Evolutionary conservation across 2,329 filamentous ascomycete species (phyloP), one percentile per base, ranked within the genome.

Genomic region (Claviceps citrina): DNA sequence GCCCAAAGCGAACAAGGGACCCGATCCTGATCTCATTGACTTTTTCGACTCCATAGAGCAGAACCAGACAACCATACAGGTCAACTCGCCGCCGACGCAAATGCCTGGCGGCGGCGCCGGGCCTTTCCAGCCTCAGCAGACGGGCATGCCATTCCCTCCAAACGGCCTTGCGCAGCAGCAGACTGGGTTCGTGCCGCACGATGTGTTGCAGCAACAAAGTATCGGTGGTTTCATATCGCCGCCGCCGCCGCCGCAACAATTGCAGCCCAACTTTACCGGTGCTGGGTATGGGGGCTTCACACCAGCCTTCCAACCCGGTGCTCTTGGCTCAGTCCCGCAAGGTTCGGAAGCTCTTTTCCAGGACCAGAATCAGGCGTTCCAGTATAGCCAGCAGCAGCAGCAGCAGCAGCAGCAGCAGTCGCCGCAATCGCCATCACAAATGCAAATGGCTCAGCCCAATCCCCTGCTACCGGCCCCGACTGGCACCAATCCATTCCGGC

Each of bases 41-140:
- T 95, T 93, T 61, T 94, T 94, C 58, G 89, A 81, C 54, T 87
- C 85, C 5, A 94, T 93, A 52, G 87, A 95, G 54, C 78, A 85
- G 54, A 86, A 87, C 47, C 85, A 91, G 57, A 83, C 83, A 38
- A 68, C 79, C 1, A 73, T 84, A 68, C 67, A 70, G 46, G 52
- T 65, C 15, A 59, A 60, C 30, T 46, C 58, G 1, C 62, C 63
- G 39, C 54, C 56, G 28, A 49, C 47, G n/a, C 51, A 44, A 18
- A 52, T 53, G 20, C 56, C 60, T 28, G 57, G 42, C 54, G 64
- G 49, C 47, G 52, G 51, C 9, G 47, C 51, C 22, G 22, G 22
- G 5, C 22, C 44, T 61, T 67, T 51, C 60, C 50, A 46, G 40
- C 64, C 54, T 54, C 63, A 64, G 43, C 58, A 56, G 32, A 57